A percentile compares a stretch with the other conserved stretches of the same genome.
Conservation (phyloP, 2,329 filamentous ascomycete species). For the Talaromyces piceae region DNA sequence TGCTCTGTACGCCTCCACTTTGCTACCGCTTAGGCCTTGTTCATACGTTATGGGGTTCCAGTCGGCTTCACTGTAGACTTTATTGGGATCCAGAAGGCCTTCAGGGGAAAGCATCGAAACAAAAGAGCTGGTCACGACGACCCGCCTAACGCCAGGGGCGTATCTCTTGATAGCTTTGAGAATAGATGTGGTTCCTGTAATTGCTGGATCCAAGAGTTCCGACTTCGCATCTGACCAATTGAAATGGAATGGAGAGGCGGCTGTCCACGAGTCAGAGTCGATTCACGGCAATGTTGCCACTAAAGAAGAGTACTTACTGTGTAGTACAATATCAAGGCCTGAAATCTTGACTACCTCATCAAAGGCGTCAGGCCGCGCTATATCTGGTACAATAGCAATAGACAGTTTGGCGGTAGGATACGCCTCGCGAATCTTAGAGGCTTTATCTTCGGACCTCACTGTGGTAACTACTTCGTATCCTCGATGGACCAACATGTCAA, state of each 20-base stretch:
- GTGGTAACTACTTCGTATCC: conserved; percentile 15
- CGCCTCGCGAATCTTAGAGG: conserved; percentile 15
- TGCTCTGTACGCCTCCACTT: conserved; percentile 35
- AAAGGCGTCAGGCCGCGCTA: conserved; percentile 25
- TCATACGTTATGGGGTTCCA: conserved; percentile 44
- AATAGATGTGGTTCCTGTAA: conserved; percentile 19
- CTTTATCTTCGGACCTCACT: conserved; percentile 17
- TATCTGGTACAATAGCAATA: conserved; percentile 22
- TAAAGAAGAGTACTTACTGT: background rate
- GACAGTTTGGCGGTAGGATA: conserved; percentile 16
- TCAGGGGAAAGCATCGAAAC: conserved; percentile 40
- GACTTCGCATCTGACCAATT: conserved; percentile 17
- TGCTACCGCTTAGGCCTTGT: conserved; percentile 26
- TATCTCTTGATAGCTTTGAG: conserved; percentile 14
- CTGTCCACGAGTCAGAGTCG: conserved; percentile 63
- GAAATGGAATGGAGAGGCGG: conserved; percentile 17
- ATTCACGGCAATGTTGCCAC: conserved; percentile 32
- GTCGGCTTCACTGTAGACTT: conserved; percentile 41
- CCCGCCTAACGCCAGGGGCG: conserved; percentile 23
- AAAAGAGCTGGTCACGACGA: conserved; percentile 47
- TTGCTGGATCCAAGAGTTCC: conserved; percentile 21
- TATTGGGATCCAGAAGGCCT: conserved; percentile 24
- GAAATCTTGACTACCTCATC: conserved; percentile 7
- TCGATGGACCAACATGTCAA: conserved; percentile 15
- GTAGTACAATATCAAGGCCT: conserved; percentile 1